A percentile compares a stretch with the other conserved stretches of the same genome.
phyloP scores from a whole-genome alignment of 768 basidiomycete genomes.

The Termitomyces sp. region DNA sequence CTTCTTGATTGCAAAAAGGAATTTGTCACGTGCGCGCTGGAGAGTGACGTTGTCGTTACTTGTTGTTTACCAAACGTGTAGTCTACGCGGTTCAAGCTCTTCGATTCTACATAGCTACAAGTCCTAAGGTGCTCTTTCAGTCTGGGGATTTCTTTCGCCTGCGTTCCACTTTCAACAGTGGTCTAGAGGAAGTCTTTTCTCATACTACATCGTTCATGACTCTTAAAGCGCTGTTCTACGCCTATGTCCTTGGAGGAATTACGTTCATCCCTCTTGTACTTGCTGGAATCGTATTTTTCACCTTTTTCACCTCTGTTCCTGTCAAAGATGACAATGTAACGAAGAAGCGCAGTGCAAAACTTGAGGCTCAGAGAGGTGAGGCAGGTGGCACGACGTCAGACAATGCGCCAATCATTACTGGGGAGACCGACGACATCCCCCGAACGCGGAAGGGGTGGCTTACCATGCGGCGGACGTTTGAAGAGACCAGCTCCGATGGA shows the following conservation, averaged over 20 bases:
- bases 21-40: background rate
- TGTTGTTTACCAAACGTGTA: background rate
- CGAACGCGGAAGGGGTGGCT: conserved; percentile 77
- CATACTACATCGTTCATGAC: conserved; percentile 38
- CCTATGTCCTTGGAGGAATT: conserved; percentile 85
- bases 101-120: background rate
- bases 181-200: background rate
- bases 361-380: conserved; percentile 20
- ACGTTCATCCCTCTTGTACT: conserved; percentile 83
- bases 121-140: background rate
- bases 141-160: background rate
- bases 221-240: conserved; percentile 67
- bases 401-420: conserved; percentile 14
- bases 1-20: background rate
- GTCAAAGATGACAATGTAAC: conserved; percentile 47
- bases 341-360: conserved; percentile 30
- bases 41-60: conserved; percentile 4
- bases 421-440: conserved; percentile 49
- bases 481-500: conserved; percentile 54
- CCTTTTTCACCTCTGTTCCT: conserved; percentile 85
- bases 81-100: background rate
- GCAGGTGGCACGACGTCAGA: conserved; percentile 22
- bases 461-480: conserved; percentile 74
- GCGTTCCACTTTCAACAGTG: conserved; percentile 3
- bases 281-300: conserved; percentile 47